These are phyloP conservation scores for Parachaetomium inaequale DNA, from an alignment of 495 filamentous ascomycete genomes.

Conservation along the genomic window DNA sequence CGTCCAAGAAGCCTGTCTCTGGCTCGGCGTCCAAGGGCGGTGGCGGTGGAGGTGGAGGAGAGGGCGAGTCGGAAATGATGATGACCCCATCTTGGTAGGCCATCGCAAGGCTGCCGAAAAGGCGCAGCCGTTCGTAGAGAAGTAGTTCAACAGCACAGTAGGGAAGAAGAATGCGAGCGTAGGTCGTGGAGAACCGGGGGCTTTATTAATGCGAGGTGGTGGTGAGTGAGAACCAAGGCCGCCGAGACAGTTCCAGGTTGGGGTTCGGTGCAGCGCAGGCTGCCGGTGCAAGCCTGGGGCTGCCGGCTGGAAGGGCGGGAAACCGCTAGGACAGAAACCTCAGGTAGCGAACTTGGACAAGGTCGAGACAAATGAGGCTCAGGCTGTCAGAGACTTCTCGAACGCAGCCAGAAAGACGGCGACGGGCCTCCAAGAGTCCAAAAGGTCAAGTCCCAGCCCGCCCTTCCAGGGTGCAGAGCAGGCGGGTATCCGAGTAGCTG, in stretches of 20 bases:
- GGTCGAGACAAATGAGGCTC: neutral
- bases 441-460: no score
- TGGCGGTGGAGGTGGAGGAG: neutral
- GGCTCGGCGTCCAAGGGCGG: neutral
- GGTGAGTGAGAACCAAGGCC: neutral
- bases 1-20: neutral
- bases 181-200: neutral
- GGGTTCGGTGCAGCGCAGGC: neutral
- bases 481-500: neutral
- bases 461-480: no score
- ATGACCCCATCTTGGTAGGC: conserved; percentile 1
- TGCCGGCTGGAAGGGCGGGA: neutral
- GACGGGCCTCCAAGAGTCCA: neutral
- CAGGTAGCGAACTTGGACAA: neutral
- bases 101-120: neutral
- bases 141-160: neutral
- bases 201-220: neutral
- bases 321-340: neutral
- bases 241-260: neutral
- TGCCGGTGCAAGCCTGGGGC: neutral
- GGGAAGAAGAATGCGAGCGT: neutral
- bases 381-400: neutral
- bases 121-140: neutral
- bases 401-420: neutral
- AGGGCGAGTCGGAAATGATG: conserved; percentile 6